Evolutionary conservation across 805 yeast species (phyloP), one percentile per base, ranked within the genome.

Genomic region (Priceomyces melissophilus): DNA sequence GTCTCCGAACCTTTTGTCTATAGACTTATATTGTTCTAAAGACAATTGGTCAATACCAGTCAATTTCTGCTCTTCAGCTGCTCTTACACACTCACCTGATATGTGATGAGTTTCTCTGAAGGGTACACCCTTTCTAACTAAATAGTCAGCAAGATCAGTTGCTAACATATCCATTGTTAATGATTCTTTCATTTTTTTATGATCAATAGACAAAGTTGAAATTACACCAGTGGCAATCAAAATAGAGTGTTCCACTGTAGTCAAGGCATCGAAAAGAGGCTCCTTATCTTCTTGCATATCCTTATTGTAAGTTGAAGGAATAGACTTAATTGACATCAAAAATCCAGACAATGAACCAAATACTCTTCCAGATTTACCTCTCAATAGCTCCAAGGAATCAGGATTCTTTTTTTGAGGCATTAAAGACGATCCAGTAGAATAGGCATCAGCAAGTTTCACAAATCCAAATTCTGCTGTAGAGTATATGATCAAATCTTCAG

Each of bases 381-480:
- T 80, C 58, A 95, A 76, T 47, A 93, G 76, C 70, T 93, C 99
- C 52, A 93, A 73, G 23, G 96, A 87, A 64, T 93, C 99, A 3
- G 99, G 96, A 69, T 93, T 93, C 68, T 93, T 93, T 81, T 93
- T 93, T 68, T 93, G 99, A 16, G 99, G 99, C 99, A 93, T 93
- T 60, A 93, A 76, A 20, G 96, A 88, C 5, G 97, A 88, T 10
- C 99, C 99, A 7, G 99, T 93, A 1, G 99, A 93, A 67, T 93
- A 93, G 17, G 99, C 98, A 61, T 93, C 99, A 10, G 96, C 95
- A 39, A 90, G 78, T 62, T 87, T 81, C 47, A 93, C 75, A 61
- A 95, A 93, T 3, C 96, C 96, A 71, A 93, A 93, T 71, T 93
- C 99, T 25, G 96, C 98, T 17, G 96, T 87, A 5, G 98, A 93